phyloP scores from a whole-genome alignment of 1,139 yeast species.

The Kodamaea suecica region DNA sequence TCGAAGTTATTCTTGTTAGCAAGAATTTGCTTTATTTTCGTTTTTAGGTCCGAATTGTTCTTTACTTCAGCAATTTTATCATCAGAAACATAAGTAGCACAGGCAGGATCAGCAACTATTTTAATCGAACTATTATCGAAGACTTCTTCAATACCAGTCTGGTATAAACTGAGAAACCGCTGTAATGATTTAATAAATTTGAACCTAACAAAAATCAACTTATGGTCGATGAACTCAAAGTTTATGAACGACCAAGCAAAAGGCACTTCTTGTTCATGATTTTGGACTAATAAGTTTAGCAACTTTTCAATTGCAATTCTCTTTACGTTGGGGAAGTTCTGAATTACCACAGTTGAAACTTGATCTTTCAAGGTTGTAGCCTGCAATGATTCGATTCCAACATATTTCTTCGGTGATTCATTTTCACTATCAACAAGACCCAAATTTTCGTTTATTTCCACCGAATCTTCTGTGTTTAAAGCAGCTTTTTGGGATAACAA shows the following conservation, averaged over 20 bases:
- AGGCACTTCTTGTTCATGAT: slow-evolving; percentile 3
- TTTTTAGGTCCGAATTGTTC: background rate
- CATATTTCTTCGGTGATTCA: slow-evolving; percentile 11
- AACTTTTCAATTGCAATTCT: slow-evolving; percentile 29
- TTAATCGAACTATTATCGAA: slow-evolving; percentile 3
- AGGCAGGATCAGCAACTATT: slow-evolving; percentile 14
- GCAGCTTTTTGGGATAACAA: slow-evolving; percentile 11
- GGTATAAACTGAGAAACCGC: slow-evolving; percentile 14
- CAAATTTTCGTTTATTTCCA: slow-evolving; percentile 3
- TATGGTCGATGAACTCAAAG: slow-evolving; percentile 26
- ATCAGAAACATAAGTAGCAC: slow-evolving; percentile 3
- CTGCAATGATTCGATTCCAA: slow-evolving; percentile 25
- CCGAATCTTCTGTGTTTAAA: slow-evolving; percentile 14
- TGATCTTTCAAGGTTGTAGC: slow-evolving; percentile 39
- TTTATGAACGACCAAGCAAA: slow-evolving; percentile 30
- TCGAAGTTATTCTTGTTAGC: slow-evolving; percentile 21
- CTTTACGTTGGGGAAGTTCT: slow-evolving; percentile 33
- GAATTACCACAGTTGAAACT: slow-evolving; percentile 32
- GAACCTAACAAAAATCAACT: slow-evolving; percentile 29
- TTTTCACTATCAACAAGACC: slow-evolving; percentile 11
- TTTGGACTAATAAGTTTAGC: slow-evolving; percentile 14
- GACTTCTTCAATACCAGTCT: slow-evolving; percentile 2
- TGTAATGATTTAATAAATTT: slow-evolving; percentile 13
- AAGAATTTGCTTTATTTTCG: slow-evolving; percentile 16
- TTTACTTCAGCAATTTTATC: slow-evolving; percentile 1